A percentile compares a stretch with the other conserved stretches of the same genome.
These are phyloP conservation scores for Globisporangium nunn DNA, from an alignment of 352 stramenopile species.

Conservation along the genomic window DNA sequence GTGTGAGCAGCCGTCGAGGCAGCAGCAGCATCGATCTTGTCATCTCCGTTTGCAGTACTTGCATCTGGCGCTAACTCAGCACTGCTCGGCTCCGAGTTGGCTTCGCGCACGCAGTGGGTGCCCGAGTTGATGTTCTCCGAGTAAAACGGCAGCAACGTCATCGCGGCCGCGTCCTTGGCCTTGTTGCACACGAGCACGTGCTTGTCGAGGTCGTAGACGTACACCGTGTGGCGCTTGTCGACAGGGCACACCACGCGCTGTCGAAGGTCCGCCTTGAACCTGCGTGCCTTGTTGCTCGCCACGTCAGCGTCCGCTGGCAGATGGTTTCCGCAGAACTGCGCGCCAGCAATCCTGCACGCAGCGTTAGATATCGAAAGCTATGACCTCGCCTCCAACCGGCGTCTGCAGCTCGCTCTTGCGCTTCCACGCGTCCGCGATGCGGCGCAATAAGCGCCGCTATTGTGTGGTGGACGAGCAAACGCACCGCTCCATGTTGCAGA, in stretches of 20 bases:
- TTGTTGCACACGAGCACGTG: conserved; percentile 78
- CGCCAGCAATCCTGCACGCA: conserved; percentile 16
- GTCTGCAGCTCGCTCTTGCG: too few relatives aligned
- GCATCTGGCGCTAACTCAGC: background rate
- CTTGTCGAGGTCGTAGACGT: conserved; percentile 73
- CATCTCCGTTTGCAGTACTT: background rate
- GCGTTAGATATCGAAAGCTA: background rate
- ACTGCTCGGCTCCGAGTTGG: background rate
- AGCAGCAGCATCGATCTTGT: conserved; percentile 5
- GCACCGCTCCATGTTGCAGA: conserved; percentile 73
- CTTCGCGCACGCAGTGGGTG: conserved; percentile 18
- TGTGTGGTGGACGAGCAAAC: background rate
- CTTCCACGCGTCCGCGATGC: background rate
- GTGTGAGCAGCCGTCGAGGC: conserved; percentile 18
- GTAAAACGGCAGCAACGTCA: conserved; percentile 63
- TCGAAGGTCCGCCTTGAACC: conserved; percentile 47
- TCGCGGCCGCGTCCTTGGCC: conserved; percentile 51
- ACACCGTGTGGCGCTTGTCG: conserved; percentile 64
- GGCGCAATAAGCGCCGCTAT: background rate
- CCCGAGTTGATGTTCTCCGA: conserved; percentile 77
- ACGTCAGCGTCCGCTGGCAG: conserved; percentile 28
- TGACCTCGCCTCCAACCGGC: too few relatives aligned
- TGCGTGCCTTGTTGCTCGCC: conserved; percentile 53
- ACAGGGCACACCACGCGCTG: conserved; percentile 69
- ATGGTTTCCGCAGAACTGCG: conserved; percentile 74